Percentiles rank a stretch among this genome's conserved stretches.
phyloP scores from a whole-genome alignment of 768 basidiomycete genomes.

The Russula lepida region DNA sequence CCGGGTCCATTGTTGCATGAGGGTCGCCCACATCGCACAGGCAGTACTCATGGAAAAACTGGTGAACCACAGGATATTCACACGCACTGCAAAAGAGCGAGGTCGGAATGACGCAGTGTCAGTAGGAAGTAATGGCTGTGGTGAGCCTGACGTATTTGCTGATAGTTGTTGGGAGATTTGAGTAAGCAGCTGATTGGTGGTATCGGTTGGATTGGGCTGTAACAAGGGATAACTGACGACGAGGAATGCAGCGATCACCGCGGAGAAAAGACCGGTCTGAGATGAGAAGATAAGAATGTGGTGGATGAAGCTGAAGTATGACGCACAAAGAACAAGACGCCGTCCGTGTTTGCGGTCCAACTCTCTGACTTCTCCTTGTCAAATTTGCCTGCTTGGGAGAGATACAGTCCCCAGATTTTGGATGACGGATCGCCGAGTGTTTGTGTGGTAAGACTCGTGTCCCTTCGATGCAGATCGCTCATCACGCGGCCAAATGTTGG shows the following conservation, averaged over 20 bases:
- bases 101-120: not conserved
- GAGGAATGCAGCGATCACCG: slow-evolving; percentile 20
- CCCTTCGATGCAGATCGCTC: not conserved
- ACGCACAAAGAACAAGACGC: slow-evolving; percentile 17
- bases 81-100: slow-evolving; percentile 3
- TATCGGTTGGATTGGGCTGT: slow-evolving; percentile 10
- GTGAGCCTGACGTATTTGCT: not conserved
- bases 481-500: not conserved
- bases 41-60: slow-evolving; percentile 12
- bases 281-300: not conserved
- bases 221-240: slow-evolving; percentile 20
- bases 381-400: slow-evolving; percentile 7
- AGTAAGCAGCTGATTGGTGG: slow-evolving; percentile 6
- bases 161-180: slow-evolving; percentile 17
- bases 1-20: slow-evolving; percentile 19
- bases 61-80: slow-evolving; percentile 17
- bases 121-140: not conserved
- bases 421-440: slow-evolving; percentile 1
- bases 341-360: slow-evolving; percentile 19
- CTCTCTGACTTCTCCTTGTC: slow-evolving; percentile 17
- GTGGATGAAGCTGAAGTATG: not conserved
- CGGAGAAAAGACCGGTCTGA: slow-evolving; percentile 25
- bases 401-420: slow-evolving; percentile 17
- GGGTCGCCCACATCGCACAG: slow-evolving; percentile 18
- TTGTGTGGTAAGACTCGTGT: not conserved